Base-by-base conservation (phyloP, 257 asterid genomes). In the Solanum clarkiae region DNA sequence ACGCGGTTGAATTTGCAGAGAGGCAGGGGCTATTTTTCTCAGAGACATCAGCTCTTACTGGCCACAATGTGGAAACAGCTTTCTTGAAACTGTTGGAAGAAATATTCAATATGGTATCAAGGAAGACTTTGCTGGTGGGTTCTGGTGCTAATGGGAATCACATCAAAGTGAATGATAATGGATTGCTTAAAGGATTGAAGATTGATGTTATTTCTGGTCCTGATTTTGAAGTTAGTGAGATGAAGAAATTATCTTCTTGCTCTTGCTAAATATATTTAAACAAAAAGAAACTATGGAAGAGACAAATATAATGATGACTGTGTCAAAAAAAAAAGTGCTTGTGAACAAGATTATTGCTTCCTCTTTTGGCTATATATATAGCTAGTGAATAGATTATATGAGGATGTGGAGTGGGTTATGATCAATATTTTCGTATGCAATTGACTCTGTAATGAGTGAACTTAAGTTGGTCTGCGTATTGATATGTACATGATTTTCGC, bases 1-100 rank as follows among this genome's bases (percentile, higher is more conserved):
- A 94, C 57, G 98, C 98, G 47, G 90, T 92, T 84, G 98, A 93
- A 81, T 94, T 94, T 32, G 96, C 96, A 12, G 88, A 93, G 85
- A 90, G 88, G 83, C 96, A 94, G 87, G 94, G 93, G 26, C 84
- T 94, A 4, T 94, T 93, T 88, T 94, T 94, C 92, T 85, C 93
- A 45, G 98, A 94, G 86, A 94, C 98, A 62, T 94, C 98, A 13
- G 98, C 98, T 0, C 68, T 93, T 66, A 90, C 90, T 45, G 93
- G 95, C 8, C 93, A 91, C 18, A 94, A 94, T 18, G 96, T 94
- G 72, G 98, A 94, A 91, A 87, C 89, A 36, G 94, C 98, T 2
- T 94, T 94, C 87, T 74, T 87, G 54, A 93, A 92, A 12, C 90
- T 93, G 26, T 77, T 94, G 87, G 80, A 93, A 13, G 94, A 94